These are phyloP conservation scores for Pseudonitzschia pungens DNA, from an alignment of 108 stramenopile genomes.

Conservation along the genomic window DNA sequence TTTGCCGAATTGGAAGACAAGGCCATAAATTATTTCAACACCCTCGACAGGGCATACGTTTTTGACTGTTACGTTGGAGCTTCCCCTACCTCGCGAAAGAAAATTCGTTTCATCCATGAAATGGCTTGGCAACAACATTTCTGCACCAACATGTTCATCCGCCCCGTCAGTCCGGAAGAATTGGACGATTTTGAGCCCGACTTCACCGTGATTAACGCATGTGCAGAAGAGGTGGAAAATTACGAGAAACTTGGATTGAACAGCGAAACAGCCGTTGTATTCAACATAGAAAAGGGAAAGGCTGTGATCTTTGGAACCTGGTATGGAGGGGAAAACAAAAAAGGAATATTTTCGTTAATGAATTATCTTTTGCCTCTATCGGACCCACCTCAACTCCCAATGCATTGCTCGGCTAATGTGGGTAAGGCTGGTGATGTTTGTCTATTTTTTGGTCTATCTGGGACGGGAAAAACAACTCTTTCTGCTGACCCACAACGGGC, in stretches of 20 bases:
- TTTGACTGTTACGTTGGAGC: slow-evolving; percentile 95
- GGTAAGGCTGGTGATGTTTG: slow-evolving; percentile 88
- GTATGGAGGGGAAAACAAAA: slow-evolving; percentile 99
- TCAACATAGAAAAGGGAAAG: slow-evolving; percentile 92
- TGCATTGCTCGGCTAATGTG: slow-evolving; percentile 99
- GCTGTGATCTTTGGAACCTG: slow-evolving; percentile 96
- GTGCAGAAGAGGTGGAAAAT: slow-evolving; percentile 86
- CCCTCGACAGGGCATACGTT: slow-evolving; percentile 85
- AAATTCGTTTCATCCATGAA: slow-evolving; percentile 95
- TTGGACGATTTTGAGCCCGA: slow-evolving; percentile 89
- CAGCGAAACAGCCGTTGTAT: slow-evolving; percentile 93
- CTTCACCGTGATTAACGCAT: slow-evolving; percentile 97
- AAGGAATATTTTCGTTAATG: slow-evolving; percentile 98
- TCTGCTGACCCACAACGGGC: slow-evolving; percentile 94
- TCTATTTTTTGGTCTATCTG: slow-evolving; percentile 94
- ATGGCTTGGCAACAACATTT: slow-evolving; percentile 96
- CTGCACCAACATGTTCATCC: slow-evolving; percentile 97
- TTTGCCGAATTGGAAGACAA: slow-evolving; percentile 94
- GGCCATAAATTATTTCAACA: slow-evolving; percentile 89
- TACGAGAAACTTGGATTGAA: slow-evolving; percentile 90
- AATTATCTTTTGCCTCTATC: slow-evolving; percentile 96
- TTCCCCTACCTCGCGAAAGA: slow-evolving; percentile 80
- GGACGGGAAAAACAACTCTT: slow-evolving; percentile 97
- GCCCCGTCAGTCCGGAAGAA: slow-evolving; percentile 71
- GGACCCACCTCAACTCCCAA: slow-evolving; percentile 84